phyloP scores from a whole-genome alignment of 257 asterid genomes.

The Jacaranda copaia region DNA sequence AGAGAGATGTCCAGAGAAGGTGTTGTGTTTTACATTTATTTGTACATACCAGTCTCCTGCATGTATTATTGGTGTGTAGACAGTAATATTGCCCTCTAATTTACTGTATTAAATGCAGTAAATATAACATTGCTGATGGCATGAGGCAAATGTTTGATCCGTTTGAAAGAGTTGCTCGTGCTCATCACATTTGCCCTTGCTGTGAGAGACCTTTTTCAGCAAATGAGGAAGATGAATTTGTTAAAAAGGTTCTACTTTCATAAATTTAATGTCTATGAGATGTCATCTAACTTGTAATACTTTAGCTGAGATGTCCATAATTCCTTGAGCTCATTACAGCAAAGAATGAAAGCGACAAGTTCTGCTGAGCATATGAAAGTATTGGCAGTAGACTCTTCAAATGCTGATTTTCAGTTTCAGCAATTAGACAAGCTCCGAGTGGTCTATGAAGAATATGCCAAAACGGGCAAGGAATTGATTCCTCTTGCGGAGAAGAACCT shows the following conservation, averaged over 20 bases:
- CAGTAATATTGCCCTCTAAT: slow-evolving; percentile 15
- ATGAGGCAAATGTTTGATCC: slow-evolving; percentile 82
- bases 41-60: slow-evolving; percentile 7
- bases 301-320: slow-evolving; percentile 13
- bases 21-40: slow-evolving; percentile 32
- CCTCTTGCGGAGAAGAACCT: slow-evolving; percentile 80
- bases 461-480: slow-evolving; percentile 71
- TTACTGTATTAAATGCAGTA: slow-evolving; percentile 53
- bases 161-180: slow-evolving; percentile 81
- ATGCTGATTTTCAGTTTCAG: slow-evolving; percentile 78
- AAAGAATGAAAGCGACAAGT: slow-evolving; percentile 69
- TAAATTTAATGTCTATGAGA: slow-evolving; percentile 25
- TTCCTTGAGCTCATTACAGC: slow-evolving; percentile 58
- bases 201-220: slow-evolving; percentile 92
- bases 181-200: slow-evolving; percentile 90
- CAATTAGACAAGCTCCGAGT: slow-evolving; percentile 86
- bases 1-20: slow-evolving; percentile 76
- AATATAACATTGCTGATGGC: slow-evolving; percentile 65
- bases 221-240: slow-evolving; percentile 90
- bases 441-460: slow-evolving; percentile 80
- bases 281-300: slow-evolving; percentile 19
- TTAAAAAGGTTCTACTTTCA: slow-evolving; percentile 66
- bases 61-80: slow-evolving; percentile 26
- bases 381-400: slow-evolving; percentile 63
- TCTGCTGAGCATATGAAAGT: slow-evolving; percentile 68